A percentile compares a stretch with the other conserved stretches of the same genome.
Evolutionary conservation across 768 basidiomycete species (phyloP).

Genomic region (Phylloporus rhodoxanthus): DNA sequence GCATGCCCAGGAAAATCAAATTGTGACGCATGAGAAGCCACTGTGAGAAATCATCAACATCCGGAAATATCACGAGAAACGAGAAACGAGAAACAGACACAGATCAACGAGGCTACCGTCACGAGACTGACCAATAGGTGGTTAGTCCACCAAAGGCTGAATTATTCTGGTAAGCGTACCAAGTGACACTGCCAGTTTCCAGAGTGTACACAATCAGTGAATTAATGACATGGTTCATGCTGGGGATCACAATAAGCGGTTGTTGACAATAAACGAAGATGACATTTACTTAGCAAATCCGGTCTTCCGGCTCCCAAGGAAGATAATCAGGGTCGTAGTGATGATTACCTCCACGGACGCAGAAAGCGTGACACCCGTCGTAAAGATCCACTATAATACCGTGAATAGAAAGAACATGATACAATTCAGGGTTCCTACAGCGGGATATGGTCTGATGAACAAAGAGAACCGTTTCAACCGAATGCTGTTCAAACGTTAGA

Average conservation of each 20-base stretch:
- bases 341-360: conserved; percentile 32
- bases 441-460: conserved; percentile 29
- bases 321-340: conserved; percentile 26
- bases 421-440: conserved; percentile 9
- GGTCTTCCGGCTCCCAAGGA: conserved; percentile 29
- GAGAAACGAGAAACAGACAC: conserved; percentile 15
- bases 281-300: conserved; percentile 24
- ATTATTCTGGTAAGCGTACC: conserved; percentile 17
- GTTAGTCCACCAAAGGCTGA: background rate
- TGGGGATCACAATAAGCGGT: conserved; percentile 11
- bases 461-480: conserved; percentile 25
- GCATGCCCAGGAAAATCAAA: conserved; percentile 32
- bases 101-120: conserved; percentile 30
- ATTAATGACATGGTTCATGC: conserved; percentile 47
- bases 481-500: conserved; percentile 12
- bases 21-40: conserved; percentile 33
- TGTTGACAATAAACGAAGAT: background rate
- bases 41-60: conserved; percentile 6
- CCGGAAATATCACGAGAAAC: background rate
- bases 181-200: conserved; percentile 48
- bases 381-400: conserved; percentile 27
- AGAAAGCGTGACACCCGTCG: conserved; percentile 27
- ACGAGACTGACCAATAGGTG: conserved; percentile 17
- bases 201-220: conserved; percentile 46
- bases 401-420: background rate